phyloP scores from a whole-genome alignment of 768 basidiomycete species.

The Leccinum obscurum region DNA sequence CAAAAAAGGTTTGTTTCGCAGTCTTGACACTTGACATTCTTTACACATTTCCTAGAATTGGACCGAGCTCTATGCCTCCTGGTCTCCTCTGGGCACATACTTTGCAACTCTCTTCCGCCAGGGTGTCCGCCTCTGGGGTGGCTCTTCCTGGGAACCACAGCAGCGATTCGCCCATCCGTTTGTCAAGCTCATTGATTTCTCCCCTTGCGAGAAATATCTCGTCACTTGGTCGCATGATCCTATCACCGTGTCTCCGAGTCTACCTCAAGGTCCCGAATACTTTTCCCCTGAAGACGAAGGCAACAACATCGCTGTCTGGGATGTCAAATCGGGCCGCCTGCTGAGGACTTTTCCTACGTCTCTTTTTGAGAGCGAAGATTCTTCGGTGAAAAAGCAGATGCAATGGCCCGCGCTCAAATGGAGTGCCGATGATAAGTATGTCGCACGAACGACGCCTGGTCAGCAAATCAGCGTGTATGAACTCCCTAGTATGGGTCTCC shows the following conservation, averaged over 20 bases:
- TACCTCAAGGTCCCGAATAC: conserved; percentile 78
- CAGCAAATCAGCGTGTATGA: conserved; percentile 97
- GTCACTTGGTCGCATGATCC: conserved; percentile 98
- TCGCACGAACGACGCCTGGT: conserved; percentile 85
- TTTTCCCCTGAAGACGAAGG: conserved; percentile 96
- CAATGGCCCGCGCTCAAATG: conserved; percentile 97
- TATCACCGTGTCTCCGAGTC: conserved; percentile 80
- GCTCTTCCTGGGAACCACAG: conserved; percentile 83
- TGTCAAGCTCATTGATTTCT: conserved; percentile 95
- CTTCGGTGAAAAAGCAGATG: conserved; percentile 73
- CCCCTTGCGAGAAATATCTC: conserved; percentile 93
- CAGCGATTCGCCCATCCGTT: conserved; percentile 94
- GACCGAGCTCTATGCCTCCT: conserved; percentile 95
- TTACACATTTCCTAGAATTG: conserved; percentile 61
- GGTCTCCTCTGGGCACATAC: conserved; percentile 97
- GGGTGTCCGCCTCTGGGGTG: conserved; percentile 96
- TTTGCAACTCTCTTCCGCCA: conserved; percentile 92
- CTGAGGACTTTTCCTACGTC: conserved; percentile 87
- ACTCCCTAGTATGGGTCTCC: conserved; percentile 88
- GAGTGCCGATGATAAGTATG: conserved; percentile 95
- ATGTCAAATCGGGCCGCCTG: conserved; percentile 89
- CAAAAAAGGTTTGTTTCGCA: conserved; percentile 60
- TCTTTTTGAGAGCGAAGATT: conserved; percentile 55
- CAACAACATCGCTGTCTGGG: conserved; percentile 98
- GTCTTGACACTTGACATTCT: conserved; percentile 1